phyloP scores from a whole-genome alignment of 257 asterid genomes.

The Mentha longifolia region DNA sequence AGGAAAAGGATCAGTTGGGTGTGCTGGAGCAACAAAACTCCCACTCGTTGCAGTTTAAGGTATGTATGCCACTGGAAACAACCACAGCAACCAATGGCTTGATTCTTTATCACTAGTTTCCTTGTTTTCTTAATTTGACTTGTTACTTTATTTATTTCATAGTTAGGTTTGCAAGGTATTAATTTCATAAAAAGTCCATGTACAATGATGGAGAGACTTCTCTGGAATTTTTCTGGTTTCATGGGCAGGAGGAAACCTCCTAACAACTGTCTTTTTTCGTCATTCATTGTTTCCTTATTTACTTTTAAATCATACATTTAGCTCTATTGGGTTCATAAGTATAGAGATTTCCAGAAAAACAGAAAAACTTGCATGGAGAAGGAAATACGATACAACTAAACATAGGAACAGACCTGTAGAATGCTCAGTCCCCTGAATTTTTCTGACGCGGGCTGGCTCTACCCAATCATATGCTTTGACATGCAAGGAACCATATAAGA shows the following conservation, averaged over 20 bases:
- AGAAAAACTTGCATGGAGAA: constrained; percentile 25
- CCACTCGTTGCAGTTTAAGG: neutral
- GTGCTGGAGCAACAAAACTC: neutral
- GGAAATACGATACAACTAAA: constrained; percentile 15
- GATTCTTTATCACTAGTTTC: neutral
- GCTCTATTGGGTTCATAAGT: no score
- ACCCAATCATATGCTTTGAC: constrained; percentile 96
- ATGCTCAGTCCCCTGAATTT: constrained; percentile 50
- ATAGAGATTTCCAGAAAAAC: no score
- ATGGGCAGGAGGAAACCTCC: neutral
- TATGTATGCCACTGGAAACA: neutral
- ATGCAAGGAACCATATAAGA: constrained; percentile 92
- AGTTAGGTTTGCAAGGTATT: neutral
- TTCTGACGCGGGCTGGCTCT: constrained; percentile 71
- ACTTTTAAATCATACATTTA: no score
- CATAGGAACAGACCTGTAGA: constrained; percentile 64
- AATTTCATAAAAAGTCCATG: neutral
- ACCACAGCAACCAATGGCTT: neutral
- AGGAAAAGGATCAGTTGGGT: no score
- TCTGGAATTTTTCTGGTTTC: neutral
- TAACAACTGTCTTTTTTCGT: neutral
- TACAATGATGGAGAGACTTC: neutral
- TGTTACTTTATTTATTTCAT: neutral
- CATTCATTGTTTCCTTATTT: no score
- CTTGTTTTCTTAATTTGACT: neutral